Evolutionary conservation across 2,329 filamentous ascomycete genomes (phyloP), one percentile per base, ranked within the genome.

Genomic region (Apiospora arundinis): DNA sequence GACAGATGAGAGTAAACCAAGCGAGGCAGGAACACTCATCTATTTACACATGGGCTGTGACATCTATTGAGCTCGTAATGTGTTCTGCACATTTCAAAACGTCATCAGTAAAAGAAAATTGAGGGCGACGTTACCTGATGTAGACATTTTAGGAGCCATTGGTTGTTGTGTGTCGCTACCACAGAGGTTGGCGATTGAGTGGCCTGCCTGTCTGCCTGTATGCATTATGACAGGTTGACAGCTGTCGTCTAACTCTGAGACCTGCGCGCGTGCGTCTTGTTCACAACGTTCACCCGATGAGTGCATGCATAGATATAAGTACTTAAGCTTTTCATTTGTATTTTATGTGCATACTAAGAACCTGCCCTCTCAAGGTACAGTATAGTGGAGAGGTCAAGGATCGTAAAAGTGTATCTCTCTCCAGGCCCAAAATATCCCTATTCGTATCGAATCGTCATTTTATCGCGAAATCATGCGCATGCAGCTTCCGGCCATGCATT

Each of bases 221-320:
- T n/a, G 21, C 56, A 63, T 40, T 40, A 63, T 60, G 52, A 63
- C 56, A 63, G 56, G 9, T 28, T 63, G 32, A 40, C 56, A 63
- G 56, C 28, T 63, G 32, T 40, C 56, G 18, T 63, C 56, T 63
- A 28, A 60, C 52, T 28, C 25, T 37, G 28, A n/a, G 28, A 63
- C 56, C 56, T 40, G 56, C 32, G 21, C 56, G 52, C 28, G 21
- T 32, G 18, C 21, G 56, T n/a, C 56, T 23, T 14, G 16, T n/a
- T n/a, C 8, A 9, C 16, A n/a, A 16, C 28, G 25, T 37, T 18
- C 52, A n/a, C 18, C 52, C 9, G 25, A 60, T 12, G 8, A 45
- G 4, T 63, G 49, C 48, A 49, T 60, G 56, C 32, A 23, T 63
- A 16, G 16, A 8, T 21, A n/a, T n/a, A n/a, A n/a, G 18, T 37